Evolutionary conservation across 352 stramenopile genomes (phyloP).

Genomic region (Pythium rishiriense): DNA sequence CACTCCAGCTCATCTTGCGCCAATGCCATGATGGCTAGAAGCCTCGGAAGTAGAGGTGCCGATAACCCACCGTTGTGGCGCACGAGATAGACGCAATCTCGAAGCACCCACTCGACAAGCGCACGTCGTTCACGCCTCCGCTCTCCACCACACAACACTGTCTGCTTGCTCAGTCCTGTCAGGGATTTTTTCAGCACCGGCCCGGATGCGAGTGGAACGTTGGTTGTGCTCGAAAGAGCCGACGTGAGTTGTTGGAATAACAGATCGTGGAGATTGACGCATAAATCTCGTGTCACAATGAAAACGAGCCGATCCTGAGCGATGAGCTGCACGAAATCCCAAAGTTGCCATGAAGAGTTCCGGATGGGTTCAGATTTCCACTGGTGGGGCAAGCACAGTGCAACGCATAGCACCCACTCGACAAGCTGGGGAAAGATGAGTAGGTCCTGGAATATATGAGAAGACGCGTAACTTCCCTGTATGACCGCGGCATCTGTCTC

Average conservation of each 20-base stretch:
- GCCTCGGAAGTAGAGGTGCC: conserved; percentile 46
- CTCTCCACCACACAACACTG: conserved; percentile 38
- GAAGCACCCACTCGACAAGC: conserved; percentile 41
- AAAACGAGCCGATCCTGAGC: conserved; percentile 49
- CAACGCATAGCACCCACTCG: conserved; percentile 60
- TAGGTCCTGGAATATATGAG: conserved; percentile 30
- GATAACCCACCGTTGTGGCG: conserved; percentile 41
- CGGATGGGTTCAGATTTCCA: conserved; percentile 22
- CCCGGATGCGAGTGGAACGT: conserved; percentile 1
- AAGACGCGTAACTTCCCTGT: conserved; percentile 21
- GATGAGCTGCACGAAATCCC: conserved; percentile 62
- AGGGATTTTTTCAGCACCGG: conserved; percentile 43
- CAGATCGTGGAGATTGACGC: conserved; percentile 57
- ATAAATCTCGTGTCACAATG: conserved; percentile 40
- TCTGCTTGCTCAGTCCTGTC: conserved; percentile 45
- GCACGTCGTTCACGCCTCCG: conserved; percentile 40
- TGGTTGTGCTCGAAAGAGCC: conserved; percentile 26
- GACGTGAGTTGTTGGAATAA: conserved; percentile 55
- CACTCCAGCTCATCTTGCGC: conserved; percentile 56
- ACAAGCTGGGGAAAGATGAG: conserved; percentile 24
- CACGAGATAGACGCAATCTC: conserved; percentile 37
- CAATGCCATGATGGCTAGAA: conserved; percentile 38
- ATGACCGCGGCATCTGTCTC: conserved; percentile 37
- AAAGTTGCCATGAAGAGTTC: conserved; percentile 36
- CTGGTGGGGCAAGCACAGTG: conserved; percentile 44